Evolutionary conservation across 345 rosid genomes (phyloP).

Genomic region (Crucihimalaya himalaica): DNA sequence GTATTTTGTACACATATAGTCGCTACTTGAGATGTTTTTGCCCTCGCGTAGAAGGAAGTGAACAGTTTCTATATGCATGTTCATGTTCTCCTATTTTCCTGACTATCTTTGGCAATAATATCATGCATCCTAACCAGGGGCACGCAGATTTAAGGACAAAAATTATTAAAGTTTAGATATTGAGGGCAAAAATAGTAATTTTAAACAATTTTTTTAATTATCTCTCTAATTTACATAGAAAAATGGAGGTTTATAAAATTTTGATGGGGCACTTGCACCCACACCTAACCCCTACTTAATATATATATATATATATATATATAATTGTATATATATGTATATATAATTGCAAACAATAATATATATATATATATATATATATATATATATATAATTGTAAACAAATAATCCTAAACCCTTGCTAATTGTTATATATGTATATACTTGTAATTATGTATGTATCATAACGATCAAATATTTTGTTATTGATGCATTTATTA

Average conservation of each 20-base stretch:
- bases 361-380: too few species aligned
- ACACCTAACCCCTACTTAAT: background rate
- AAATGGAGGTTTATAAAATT: too few species aligned
- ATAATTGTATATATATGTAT: too few species aligned
- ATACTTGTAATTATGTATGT: background rate
- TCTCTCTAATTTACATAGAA: too few species aligned
- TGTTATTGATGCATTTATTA: background rate
- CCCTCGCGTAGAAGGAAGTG: conserved; percentile 8
- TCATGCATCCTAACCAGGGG: background rate
- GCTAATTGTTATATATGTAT: background rate
- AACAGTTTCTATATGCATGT: background rate
- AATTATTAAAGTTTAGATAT: too few species aligned
- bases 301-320: too few species aligned
- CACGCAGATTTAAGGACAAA: too few species aligned
- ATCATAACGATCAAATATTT: background rate
- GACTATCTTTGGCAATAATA: background rate
- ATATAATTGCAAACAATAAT: too few species aligned
- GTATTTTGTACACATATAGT: conserved; percentile 4
- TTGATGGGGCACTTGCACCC: too few species aligned
- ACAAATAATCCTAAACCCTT: background rate
- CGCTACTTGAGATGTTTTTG: conserved; percentile 13
- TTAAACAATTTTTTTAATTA: too few species aligned
- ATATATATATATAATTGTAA: background rate
- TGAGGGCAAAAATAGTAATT: too few species aligned
- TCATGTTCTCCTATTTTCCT: background rate